Percentiles rank a stretch among this genome's conserved stretches.
phyloP scores from a whole-genome alignment of 192 early-diverging fungal species.

The Nowakowskiella sp. region DNA sequence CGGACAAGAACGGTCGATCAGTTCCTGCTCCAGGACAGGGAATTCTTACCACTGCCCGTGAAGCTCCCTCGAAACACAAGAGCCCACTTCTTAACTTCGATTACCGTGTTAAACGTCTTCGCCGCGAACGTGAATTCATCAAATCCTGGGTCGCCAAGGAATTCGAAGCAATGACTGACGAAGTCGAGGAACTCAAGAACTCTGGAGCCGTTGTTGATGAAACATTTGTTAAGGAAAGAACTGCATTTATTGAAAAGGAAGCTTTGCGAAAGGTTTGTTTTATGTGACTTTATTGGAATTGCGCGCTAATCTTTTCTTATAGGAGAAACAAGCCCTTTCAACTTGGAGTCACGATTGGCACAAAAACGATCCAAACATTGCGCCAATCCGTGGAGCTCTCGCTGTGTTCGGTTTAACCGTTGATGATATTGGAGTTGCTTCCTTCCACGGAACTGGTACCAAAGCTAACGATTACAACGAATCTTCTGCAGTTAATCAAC shows the following conservation, averaged over 20 bases:
- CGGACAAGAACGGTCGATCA: slow-evolving; percentile 89
- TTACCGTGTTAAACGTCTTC: slow-evolving; percentile 73
- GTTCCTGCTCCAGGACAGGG: slow-evolving; percentile 93
- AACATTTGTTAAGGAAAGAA: slow-evolving; percentile 37
- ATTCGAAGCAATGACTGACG: slow-evolving; percentile 59
- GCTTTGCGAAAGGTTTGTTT: slow-evolving; percentile 18
- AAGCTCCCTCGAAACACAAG: slow-evolving; percentile 40
- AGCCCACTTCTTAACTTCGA: slow-evolving; percentile 68
- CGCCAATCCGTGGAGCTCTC: slow-evolving; percentile 80
- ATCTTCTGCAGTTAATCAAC: slow-evolving; percentile 72
- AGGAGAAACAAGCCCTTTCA: slow-evolving; percentile 64
- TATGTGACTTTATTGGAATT: background rate
- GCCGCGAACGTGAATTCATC: slow-evolving; percentile 65
- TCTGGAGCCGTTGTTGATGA: slow-evolving; percentile 31
- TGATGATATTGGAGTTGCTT: slow-evolving; percentile 88
- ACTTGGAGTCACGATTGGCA: slow-evolving; percentile 80
- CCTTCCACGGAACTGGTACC: slow-evolving; percentile 94
- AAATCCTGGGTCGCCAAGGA: slow-evolving; percentile 71
- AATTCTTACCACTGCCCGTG: slow-evolving; percentile 83
- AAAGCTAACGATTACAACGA: slow-evolving; percentile 96
- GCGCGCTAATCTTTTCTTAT: slow-evolving; percentile 11
- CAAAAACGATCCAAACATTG: slow-evolving; percentile 58
- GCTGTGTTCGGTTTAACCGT: slow-evolving; percentile 80
- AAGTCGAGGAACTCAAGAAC: slow-evolving; percentile 47
- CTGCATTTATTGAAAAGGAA: slow-evolving; percentile 46